Evolutionary conservation across 2,329 filamentous ascomycete genomes (phyloP).

Genomic region (Alternaria triticimaculans): DNA sequence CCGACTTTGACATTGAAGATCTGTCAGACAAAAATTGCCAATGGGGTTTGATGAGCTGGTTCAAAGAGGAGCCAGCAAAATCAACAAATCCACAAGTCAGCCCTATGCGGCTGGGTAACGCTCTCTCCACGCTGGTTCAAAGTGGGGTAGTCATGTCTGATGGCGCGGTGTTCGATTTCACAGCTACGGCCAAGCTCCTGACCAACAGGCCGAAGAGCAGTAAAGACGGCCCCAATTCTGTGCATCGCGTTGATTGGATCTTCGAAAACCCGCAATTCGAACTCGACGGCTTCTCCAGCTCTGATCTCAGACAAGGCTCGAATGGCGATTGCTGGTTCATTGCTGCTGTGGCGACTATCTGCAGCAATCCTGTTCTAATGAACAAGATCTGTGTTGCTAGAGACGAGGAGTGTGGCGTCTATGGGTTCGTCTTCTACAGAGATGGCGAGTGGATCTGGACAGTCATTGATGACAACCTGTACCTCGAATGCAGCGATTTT

Average conservation of each 20-base stretch:
- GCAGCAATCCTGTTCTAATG: slow-evolving; percentile 73
- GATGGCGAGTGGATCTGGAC: slow-evolving; percentile 76
- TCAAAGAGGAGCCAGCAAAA: slow-evolving; percentile 57
- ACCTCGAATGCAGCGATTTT: slow-evolving; percentile 77
- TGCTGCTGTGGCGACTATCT: slow-evolving; percentile 77
- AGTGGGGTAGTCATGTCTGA: slow-evolving; percentile 29
- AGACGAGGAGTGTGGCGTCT: slow-evolving; percentile 77
- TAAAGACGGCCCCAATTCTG: slow-evolving; percentile 24
- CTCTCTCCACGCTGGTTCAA: slow-evolving; percentile 32
- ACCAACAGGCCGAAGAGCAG: slow-evolving; percentile 25
- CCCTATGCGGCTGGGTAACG: slow-evolving; percentile 24
- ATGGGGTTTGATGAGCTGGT: slow-evolving; percentile 50
- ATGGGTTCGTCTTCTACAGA: slow-evolving; percentile 83
- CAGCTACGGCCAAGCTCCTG: slow-evolving; percentile 69
- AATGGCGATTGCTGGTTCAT: slow-evolving; percentile 88
- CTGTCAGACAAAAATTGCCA: slow-evolving; percentile 56
- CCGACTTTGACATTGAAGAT: slow-evolving; percentile 83
- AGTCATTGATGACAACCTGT: slow-evolving; percentile 90
- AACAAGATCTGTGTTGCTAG: slow-evolving; percentile 75
- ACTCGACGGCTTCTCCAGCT: slow-evolving; percentile 75
- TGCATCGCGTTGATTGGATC: slow-evolving; percentile 65
- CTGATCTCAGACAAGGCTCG: slow-evolving; percentile 78
- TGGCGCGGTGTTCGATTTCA: slow-evolving; percentile 25
- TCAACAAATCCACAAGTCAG: slow-evolving; percentile 32
- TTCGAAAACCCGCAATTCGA: slow-evolving; percentile 79